Conservation (phyloP, 345 rosid species). For the Salix exigua region DNA sequence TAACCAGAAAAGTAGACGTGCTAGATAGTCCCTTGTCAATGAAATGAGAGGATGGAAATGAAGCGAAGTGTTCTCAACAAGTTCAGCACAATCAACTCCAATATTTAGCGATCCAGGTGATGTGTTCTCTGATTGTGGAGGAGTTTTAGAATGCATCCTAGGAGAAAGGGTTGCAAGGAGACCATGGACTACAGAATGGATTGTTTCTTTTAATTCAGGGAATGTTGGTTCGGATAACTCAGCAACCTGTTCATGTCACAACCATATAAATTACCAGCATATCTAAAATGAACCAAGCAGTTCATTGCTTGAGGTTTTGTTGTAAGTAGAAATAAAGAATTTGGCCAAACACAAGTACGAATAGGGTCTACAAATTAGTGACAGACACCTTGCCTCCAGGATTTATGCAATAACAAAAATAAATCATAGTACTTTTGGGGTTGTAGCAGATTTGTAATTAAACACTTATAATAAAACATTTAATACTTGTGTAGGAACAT, state of each 20-base stretch:
- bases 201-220: conserved; percentile 66
- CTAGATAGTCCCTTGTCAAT: conserved; percentile 81
- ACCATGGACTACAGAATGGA: conserved; percentile 81
- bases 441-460: not conserved
- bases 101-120: conserved; percentile 42
- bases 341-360: not conserved
- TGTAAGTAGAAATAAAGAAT: not conserved
- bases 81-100: conserved; percentile 60
- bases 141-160: conserved; percentile 75
- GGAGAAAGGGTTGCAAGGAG: conserved; percentile 94
- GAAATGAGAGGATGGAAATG: conserved; percentile 81
- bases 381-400: not conserved
- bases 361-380: not conserved
- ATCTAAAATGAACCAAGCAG: not conserved
- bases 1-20: conserved; percentile 94
- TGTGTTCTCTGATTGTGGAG: conserved; percentile 49
- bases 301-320: not conserved
- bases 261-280: not conserved
- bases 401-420: not conserved
- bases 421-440: not conserved
- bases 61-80: conserved; percentile 76
- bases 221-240: conserved; percentile 90
- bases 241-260: conserved; percentile 58
- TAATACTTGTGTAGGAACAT: conserved; percentile 8
- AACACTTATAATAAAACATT: not conserved